Evolutionary conservation across 176 grass and related monocot species (phyloP).

Genomic region (Hordeum vulgare): MorexV3_pseudomolecules_assembly NC_058524.1:52783692-52784191

Average conservation of each 20-base stretch:
- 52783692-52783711: background rate
- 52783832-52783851: background rate
- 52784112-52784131: background rate
- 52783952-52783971: background rate
- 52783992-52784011: background rate
- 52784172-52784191: background rate
- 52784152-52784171: background rate
- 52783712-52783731: background rate
- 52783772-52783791: background rate
- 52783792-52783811: background rate
- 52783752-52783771: background rate
- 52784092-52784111: background rate
- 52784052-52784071: background rate
- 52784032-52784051: conserved; percentile 14
- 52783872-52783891: background rate
- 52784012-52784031: background rate
- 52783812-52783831: background rate
- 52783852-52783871: too few species aligned
- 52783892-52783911: conserved; percentile 15
- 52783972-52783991: background rate
- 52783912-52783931: background rate
- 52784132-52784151: background rate
- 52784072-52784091: conserved; percentile 4
- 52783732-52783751: background rate
- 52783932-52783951: background rate